Evolutionary conservation across 2,329 filamentous ascomycete species (phyloP), one percentile per base, ranked within the genome.

Genomic region (Fusarium mangiferae): DNA sequence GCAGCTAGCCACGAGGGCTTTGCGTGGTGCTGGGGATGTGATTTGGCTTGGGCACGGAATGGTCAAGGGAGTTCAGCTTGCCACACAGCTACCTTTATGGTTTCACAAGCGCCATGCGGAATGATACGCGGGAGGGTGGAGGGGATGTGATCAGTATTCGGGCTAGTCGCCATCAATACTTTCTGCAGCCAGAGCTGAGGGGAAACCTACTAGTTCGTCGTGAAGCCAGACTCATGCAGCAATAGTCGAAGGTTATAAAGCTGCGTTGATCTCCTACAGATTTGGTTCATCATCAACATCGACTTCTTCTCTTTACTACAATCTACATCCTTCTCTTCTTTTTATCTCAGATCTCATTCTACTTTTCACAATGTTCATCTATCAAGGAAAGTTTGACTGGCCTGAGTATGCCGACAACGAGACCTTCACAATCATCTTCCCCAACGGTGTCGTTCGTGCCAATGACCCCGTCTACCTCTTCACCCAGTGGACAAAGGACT

Each of bases 381-480:
- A 59, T 13, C 56, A 59, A 59, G 56, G 56, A 49, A 59, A 49
- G 42, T 0, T 59, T 20, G 14, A 36, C 13, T 48, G 24, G 38
- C 1, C 1, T 5, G 3, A 26, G 0, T 33, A 35, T 4, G 22
- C 54, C 13, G 6, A 2, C 3, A 3, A 26, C 20, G 56, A 59
- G 33, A 38, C 42, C 18, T 2, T 59, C 42, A 59, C 56, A 0
- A 2, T 59, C 33, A 7, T 59, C 42, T 17, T 59, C 6, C 56
- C 56, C 12, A 49, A 59, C 0, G 56, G 56, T 24, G 33, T 3
- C 8, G 41, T 59, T 11, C 56, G 42, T 0, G 42, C 33, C 33
- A 59, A 59, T 1, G 56, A 59, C 0, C 20, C 56, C 0, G 42
- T 2, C 24, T 59, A 59, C 0, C 0, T 59, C 1, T 59, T 7